Evolutionary conservation across 371 early-diverging fungal genomes (phyloP).

Genomic region (Haplosporangium sp.): DNA sequence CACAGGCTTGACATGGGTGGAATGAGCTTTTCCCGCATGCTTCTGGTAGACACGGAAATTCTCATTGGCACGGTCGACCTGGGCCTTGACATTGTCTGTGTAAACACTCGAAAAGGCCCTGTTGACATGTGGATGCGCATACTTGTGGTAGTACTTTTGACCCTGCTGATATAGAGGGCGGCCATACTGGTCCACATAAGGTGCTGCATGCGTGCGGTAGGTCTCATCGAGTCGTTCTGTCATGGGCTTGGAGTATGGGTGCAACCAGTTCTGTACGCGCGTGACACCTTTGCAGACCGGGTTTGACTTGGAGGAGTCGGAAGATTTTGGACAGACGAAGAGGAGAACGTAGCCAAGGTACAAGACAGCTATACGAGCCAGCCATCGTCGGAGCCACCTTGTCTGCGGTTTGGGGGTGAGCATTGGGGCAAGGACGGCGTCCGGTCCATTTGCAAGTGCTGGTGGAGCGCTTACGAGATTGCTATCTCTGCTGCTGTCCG

Average conservation of each 20-base stretch:
- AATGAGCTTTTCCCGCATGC: slow-evolving; percentile 9
- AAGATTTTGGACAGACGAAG: slow-evolving; percentile 36
- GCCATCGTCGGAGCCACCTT: slow-evolving; percentile 14
- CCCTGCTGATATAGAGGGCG: slow-evolving; percentile 35
- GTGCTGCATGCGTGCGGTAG: slow-evolving; percentile 39
- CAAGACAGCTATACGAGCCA: slow-evolving; percentile 20
- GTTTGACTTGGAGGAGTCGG: slow-evolving; percentile 2
- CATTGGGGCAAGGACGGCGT: slow-evolving; percentile 4
- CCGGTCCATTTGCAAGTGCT: neutral
- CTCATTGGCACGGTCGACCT: slow-evolving; percentile 21
- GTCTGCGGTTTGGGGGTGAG: neutral
- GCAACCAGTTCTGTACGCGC: slow-evolving; percentile 26
- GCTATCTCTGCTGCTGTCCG: neutral
- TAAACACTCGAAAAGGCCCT: slow-evolving; percentile 31
- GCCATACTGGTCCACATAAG: slow-evolving; percentile 42
- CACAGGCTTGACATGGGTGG: slow-evolving; percentile 33
- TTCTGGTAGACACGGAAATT: slow-evolving; percentile 20
- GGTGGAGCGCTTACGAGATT: slow-evolving; percentile 3
- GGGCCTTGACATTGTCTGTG: slow-evolving; percentile 33
- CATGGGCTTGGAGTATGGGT: slow-evolving; percentile 28
- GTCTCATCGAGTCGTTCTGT: slow-evolving; percentile 18
- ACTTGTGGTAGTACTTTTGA: slow-evolving; percentile 40
- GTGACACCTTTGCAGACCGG: slow-evolving; percentile 23
- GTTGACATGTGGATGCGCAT: slow-evolving; percentile 42
- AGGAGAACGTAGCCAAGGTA: slow-evolving; percentile 40